Evolutionary conservation across 192 early-diverging fungal genomes (phyloP), one percentile per base, ranked within the genome.

Genomic region (Backusella circina): DNA sequence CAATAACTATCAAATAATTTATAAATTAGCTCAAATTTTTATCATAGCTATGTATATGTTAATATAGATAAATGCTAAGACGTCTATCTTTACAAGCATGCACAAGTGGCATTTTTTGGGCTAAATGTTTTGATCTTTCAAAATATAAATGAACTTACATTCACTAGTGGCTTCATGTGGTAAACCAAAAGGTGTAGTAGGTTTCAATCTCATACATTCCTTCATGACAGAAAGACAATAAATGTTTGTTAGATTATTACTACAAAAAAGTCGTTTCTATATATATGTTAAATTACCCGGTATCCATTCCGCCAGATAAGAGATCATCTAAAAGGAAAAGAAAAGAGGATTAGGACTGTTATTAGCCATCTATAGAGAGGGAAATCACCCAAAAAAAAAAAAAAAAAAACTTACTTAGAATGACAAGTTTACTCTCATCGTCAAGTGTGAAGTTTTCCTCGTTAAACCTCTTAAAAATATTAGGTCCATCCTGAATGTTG

Each of bases 131-230:
- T 28, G 8, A 57, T 4, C 12, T 8, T 26, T 12, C 21, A 23
- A 26, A 61, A 61, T 12, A 28, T 26, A 28, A n/a, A 50, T 50
- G 1, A 28, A 61, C 54, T 73, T 73, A 61, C 75, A 28, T 23
- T 80, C 79, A n/a, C 71, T 21, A 0, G 12, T 67, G 2, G 76
- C 21, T 1, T 26, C 30, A 37, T 73, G 79, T 16, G 75, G 67
- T 2, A 77, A 3, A 2, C 75, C 75, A 31, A 80, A 41, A 5
- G 75, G 26, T 0, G 36, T 76, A 0, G 70, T 57, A 0, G 76
- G 69, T 15, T 67, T 64, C n/a, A 47, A 77, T 16, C 75, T 69
- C 50, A 77, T 38, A 21, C 67, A 39, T 66, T 80, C 79, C n/a
- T 71, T 76, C 3, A 77, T 36, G 7, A 71, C 35, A 30, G 79